Percentiles rank a stretch among this genome's conserved stretches.
Conservation (phyloP, 1,284 basidiomycete genomes). For the Wallemia hederae region DNA sequence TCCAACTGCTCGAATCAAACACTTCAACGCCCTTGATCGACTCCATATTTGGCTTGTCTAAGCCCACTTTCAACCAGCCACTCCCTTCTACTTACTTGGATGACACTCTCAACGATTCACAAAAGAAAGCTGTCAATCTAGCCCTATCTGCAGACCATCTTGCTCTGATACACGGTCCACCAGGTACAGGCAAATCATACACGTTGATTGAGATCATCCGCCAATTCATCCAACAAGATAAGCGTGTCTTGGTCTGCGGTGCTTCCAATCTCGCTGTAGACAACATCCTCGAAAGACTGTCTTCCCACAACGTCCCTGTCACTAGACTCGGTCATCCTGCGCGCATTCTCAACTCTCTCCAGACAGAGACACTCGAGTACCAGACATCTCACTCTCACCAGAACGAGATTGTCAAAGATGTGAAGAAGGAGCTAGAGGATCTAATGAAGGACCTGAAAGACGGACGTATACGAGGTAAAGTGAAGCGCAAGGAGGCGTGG, state of each 20-base stretch:
- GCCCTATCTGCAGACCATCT: slow-evolving; percentile 38
- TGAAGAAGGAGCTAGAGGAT: slow-evolving; percentile 49
- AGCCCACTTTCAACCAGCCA: slow-evolving; percentile 17
- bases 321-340: slow-evolving; percentile 80
- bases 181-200: slow-evolving; percentile 23
- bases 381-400: slow-evolving; percentile 48
- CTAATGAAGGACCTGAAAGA: slow-evolving; percentile 33
- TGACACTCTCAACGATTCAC: slow-evolving; percentile 43
- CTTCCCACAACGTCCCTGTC: slow-evolving; percentile 19
- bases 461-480: slow-evolving; percentile 18
- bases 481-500: slow-evolving; percentile 65
- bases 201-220: slow-evolving; percentile 46
- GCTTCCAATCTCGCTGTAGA: slow-evolving; percentile 78
- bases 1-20: slow-evolving; percentile 7
- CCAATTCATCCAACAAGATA: slow-evolving; percentile 24
- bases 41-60: slow-evolving; percentile 8
- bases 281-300: slow-evolving; percentile 57
- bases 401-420: slow-evolving; percentile 50
- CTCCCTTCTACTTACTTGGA: slow-evolving; percentile 39
- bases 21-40: slow-evolving; percentile 4
- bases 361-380: slow-evolving; percentile 59
- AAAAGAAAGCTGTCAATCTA: slow-evolving; percentile 49
- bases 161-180: slow-evolving; percentile 86
- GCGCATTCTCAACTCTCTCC: slow-evolving; percentile 47
- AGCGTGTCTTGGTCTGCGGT: slow-evolving; percentile 47